phyloP scores from a whole-genome alignment of 805 yeast species.

The Saccharomycopsis schoenii region DNA sequence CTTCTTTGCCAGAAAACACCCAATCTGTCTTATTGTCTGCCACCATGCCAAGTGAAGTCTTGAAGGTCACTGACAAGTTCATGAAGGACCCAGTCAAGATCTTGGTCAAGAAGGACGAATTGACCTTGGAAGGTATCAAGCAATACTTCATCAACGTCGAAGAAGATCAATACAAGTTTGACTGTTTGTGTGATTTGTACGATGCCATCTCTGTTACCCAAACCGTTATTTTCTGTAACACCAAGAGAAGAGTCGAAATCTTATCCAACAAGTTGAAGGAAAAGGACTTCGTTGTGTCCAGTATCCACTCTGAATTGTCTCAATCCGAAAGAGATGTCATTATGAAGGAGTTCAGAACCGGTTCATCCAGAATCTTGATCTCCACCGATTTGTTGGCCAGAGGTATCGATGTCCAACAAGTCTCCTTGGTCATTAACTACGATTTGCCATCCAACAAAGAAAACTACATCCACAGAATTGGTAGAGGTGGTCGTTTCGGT shows the following conservation, averaged over 20 bases:
- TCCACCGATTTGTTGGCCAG: constrained; percentile 95
- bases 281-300: constrained; percentile 80
- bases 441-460: constrained; percentile 86
- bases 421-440: constrained; percentile 87
- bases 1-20: constrained; percentile 74
- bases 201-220: constrained; percentile 94
- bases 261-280: constrained; percentile 64
- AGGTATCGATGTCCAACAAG: constrained; percentile 97
- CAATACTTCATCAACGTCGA: constrained; percentile 88
- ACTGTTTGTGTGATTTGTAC: constrained; percentile 87
- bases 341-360: constrained; percentile 93
- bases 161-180: constrained; percentile 90
- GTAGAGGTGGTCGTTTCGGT: constrained; percentile 98
- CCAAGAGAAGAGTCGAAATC: constrained; percentile 89
- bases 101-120: constrained; percentile 89
- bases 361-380: constrained; percentile 85
- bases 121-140: constrained; percentile 90
- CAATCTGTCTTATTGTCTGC: constrained; percentile 95
- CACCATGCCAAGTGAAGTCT: constrained; percentile 86
- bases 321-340: constrained; percentile 90
- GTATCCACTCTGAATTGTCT: constrained; percentile 94
- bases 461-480: constrained; percentile 94
- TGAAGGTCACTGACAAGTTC: constrained; percentile 84
- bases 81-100: constrained; percentile 93
- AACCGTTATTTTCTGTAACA: constrained; percentile 96